Conservation (phyloP, 495 filamentous ascomycete species). For the Lepidopterella palustris region DNA sequence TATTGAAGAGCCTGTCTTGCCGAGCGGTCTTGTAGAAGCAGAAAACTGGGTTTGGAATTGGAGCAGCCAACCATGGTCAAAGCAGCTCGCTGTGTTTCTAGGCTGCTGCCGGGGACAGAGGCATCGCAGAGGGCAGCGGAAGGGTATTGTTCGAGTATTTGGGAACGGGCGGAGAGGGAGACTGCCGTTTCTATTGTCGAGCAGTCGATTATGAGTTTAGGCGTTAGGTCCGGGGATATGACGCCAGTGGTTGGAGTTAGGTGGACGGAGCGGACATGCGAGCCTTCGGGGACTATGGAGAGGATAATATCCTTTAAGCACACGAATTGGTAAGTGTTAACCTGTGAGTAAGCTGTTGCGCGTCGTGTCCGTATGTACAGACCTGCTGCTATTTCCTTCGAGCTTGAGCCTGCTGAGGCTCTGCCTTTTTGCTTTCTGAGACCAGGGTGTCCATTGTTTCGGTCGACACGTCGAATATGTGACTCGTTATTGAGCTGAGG, state of each 20-base stretch:
- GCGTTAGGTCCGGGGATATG: slow-evolving; percentile 28
- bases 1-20: slow-evolving; percentile 44
- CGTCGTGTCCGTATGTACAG: slow-evolving; percentile 30
- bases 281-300: slow-evolving; percentile 39
- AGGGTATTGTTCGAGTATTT: slow-evolving; percentile 31
- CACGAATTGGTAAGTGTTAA: not conserved
- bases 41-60: slow-evolving; percentile 32
- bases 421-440: slow-evolving; percentile 26
- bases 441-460: slow-evolving; percentile 35
- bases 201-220: slow-evolving; percentile 40
- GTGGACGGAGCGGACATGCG: slow-evolving; percentile 38
- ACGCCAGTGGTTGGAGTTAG: slow-evolving; percentile 36
- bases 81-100: slow-evolving; percentile 45
- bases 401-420: slow-evolving; percentile 27
- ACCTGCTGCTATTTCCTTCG: slow-evolving; percentile 41
- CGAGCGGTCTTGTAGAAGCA: slow-evolving; percentile 29
- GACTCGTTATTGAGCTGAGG: slow-evolving; percentile 27
- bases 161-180: slow-evolving; percentile 36
- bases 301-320: slow-evolving; percentile 31
- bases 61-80: slow-evolving; percentile 44
- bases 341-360: not conserved
- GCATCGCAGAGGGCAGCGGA: slow-evolving; percentile 39
- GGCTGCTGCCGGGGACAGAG: slow-evolving; percentile 42
- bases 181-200: slow-evolving; percentile 44
- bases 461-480: slow-evolving; percentile 40